Evolutionary conservation across 2,329 filamentous ascomycete genomes (phyloP).

Genomic region (Arthrobotrys sinensis): DNA sequence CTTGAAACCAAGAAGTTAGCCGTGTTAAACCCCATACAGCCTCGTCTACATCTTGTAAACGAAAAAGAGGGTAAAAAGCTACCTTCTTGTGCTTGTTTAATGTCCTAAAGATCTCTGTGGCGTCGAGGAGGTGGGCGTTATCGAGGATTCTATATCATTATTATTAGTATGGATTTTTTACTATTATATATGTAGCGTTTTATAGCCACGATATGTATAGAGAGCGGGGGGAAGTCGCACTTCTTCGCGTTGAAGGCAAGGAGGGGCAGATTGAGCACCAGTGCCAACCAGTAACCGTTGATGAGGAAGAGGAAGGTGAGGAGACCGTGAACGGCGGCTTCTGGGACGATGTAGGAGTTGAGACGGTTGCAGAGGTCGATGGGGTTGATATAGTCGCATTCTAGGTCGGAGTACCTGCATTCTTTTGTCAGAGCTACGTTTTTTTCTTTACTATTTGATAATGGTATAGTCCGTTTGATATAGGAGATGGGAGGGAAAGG

Average conservation of each 20-base stretch:
- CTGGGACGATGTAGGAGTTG: slow-evolving; percentile 99
- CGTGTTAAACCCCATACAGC: neutral
- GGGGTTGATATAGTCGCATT: slow-evolving; percentile 99
- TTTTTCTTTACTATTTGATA: neutral
- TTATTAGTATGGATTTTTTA: slow-evolving; percentile 16
- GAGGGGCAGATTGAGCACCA: slow-evolving; percentile 92
- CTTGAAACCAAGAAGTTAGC: slow-evolving; percentile 70
- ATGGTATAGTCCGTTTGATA: neutral
- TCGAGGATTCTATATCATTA: slow-evolving; percentile 82
- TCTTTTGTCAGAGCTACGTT: neutral
- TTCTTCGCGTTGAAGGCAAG: slow-evolving; percentile 97
- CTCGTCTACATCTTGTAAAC: neutral
- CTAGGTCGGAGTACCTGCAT: slow-evolving; percentile 76
- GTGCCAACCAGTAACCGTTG: slow-evolving; percentile 97
- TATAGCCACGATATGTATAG: neutral
- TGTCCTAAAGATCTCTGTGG: slow-evolving; percentile 99
- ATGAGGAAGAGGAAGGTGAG: slow-evolving; percentile 95
- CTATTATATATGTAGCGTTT: slow-evolving; percentile 1
- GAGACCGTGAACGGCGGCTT: slow-evolving; percentile 97
- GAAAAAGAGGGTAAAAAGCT: neutral
- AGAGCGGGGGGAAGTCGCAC: slow-evolving; percentile 73
- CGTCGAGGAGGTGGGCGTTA: slow-evolving; percentile 96
- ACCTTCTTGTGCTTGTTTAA: slow-evolving; percentile 98
- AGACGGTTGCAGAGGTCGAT: slow-evolving; percentile 99
- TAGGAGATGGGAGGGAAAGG: neutral